These are phyloP conservation scores for Begonia loranthoides DNA, from an alignment of 306 rosid species.

Conservation along the genomic window DNA sequence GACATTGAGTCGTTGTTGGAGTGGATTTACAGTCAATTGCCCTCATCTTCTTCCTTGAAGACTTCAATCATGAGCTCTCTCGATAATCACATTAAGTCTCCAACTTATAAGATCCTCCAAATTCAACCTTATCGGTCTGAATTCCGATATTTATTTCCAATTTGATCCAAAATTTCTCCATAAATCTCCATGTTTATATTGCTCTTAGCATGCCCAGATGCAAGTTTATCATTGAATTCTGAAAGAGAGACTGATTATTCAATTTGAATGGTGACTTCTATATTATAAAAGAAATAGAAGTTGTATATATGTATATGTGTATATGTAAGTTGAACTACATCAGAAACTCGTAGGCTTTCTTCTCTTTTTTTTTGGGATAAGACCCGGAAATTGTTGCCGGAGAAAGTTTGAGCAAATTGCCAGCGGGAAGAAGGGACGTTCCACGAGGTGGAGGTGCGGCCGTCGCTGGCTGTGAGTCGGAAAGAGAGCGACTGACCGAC, in stretches of 20 bases:
- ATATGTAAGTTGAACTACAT: no score
- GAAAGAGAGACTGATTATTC: no score
- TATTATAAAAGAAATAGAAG: no score
- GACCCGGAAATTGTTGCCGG: slow-evolving; percentile 37
- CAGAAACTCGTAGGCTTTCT: no score
- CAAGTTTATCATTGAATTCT: no score
- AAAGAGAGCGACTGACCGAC: slow-evolving; percentile 55
- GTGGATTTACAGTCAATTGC: slow-evolving; percentile 88
- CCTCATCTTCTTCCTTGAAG: slow-evolving; percentile 56
- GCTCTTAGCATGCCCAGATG: no score
- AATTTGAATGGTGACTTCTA: no score
- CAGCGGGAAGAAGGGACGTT: slow-evolving; percentile 35
- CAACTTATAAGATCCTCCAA: slow-evolving; percentile 46
- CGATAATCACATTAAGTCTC: slow-evolving; percentile 40
- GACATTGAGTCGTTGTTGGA: slow-evolving; percentile 74
- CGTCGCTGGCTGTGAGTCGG: slow-evolving; percentile 43
- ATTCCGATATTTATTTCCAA: slow-evolving; percentile 62
- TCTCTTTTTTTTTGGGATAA: neutral
- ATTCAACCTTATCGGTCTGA: slow-evolving; percentile 59
- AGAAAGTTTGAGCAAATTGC: slow-evolving; percentile 61
- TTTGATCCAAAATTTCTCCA: slow-evolving; percentile 5
- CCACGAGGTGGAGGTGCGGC: slow-evolving; percentile 34
- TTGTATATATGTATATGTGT: no score
- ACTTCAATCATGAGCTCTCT: slow-evolving; percentile 52
- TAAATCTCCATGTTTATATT: no score